A percentile compares a stretch with the other conserved stretches of the same genome.
Conservation (phyloP, 306 rosid species). For the Glycine soja region DNA sequence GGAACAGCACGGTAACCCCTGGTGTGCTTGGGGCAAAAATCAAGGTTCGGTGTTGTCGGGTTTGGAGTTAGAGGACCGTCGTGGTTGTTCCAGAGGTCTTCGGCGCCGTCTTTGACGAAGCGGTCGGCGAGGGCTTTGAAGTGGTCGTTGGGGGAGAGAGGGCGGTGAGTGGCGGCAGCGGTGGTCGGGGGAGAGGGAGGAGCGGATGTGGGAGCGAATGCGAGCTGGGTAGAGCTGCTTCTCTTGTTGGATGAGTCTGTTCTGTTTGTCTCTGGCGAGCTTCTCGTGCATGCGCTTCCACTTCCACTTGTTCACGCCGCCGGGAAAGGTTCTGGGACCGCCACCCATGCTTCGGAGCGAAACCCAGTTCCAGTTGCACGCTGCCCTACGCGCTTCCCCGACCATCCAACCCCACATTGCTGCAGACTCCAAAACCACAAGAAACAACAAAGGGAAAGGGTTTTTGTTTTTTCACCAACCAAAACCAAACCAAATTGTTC, state of each 20-base stretch:
- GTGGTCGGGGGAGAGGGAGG: constrained; percentile 59
- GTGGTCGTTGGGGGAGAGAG: constrained; percentile 71
- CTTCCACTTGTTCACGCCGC: constrained; percentile 92
- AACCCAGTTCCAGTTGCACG: constrained; percentile 44
- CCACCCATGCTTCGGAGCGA: constrained; percentile 80
- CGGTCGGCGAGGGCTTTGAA: constrained; percentile 80
- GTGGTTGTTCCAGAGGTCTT: constrained; percentile 80
- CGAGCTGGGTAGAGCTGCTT: constrained; percentile 88
- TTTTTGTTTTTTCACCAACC: background rate
- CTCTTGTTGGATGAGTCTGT: constrained; percentile 74
- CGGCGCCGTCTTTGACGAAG: constrained; percentile 77
- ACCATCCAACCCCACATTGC: constrained; percentile 63
- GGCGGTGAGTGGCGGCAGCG: constrained; percentile 55
- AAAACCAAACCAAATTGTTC: too few species aligned
- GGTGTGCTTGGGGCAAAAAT: constrained; percentile 43
- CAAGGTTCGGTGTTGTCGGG: background rate
- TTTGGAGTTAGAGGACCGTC: constrained; percentile 66
- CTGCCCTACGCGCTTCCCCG: constrained; percentile 49
- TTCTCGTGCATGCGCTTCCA: constrained; percentile 99
- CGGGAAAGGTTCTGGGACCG: constrained; percentile 93
- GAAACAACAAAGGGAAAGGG: background rate
- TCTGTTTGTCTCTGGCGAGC: constrained; percentile 76
- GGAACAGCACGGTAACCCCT: constrained; percentile 62
- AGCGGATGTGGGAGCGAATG: constrained; percentile 84
- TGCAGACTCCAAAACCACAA: background rate